These are phyloP conservation scores for Rhodomyrtus psidioides DNA, from an alignment of 441 rosid genomes.

Conservation along the genomic window DNA sequence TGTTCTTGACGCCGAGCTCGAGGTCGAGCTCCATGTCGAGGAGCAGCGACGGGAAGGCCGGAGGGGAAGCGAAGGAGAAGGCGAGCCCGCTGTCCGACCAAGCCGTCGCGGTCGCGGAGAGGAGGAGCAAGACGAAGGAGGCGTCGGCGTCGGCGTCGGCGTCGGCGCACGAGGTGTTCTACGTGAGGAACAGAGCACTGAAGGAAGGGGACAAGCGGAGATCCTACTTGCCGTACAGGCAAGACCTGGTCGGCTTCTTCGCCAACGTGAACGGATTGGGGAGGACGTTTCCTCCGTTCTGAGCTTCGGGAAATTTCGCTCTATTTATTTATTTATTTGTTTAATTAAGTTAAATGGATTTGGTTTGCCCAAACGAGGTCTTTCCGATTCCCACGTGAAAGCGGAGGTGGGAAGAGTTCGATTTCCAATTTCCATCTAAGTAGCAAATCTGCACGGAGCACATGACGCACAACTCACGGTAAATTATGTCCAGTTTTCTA, in stretches of 20 bases:
- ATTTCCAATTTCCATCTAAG: too few relatives aligned
- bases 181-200: slow-evolving; percentile 43
- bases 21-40: background rate
- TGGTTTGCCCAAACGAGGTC: background rate
- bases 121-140: slow-evolving; percentile 6
- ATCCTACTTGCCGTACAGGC: slow-evolving; percentile 71
- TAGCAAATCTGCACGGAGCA: too few relatives aligned
- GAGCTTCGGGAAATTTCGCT: background rate
- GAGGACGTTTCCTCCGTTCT: slow-evolving; percentile 32
- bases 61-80: background rate
- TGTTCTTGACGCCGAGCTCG: slow-evolving; percentile 12
- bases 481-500: background rate
- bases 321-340: background rate
- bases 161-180: slow-evolving; percentile 61
- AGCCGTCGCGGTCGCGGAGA: background rate
- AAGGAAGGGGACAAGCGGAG: slow-evolving; percentile 47
- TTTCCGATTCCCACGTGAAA: background rate
- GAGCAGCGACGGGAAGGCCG: background rate
- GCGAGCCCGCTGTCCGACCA: background rate
- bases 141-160: slow-evolving; percentile 7
- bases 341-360: background rate
- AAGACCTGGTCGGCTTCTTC: slow-evolving; percentile 55
- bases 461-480: too few relatives aligned
- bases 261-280: slow-evolving; percentile 29
- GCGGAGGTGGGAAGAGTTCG: too few relatives aligned